Percentiles rank a stretch among this genome's conserved stretches.
These are phyloP conservation scores for Oryza punctata DNA, from an alignment of 176 grass and related monocot species.

Conservation along the genomic window DNA sequence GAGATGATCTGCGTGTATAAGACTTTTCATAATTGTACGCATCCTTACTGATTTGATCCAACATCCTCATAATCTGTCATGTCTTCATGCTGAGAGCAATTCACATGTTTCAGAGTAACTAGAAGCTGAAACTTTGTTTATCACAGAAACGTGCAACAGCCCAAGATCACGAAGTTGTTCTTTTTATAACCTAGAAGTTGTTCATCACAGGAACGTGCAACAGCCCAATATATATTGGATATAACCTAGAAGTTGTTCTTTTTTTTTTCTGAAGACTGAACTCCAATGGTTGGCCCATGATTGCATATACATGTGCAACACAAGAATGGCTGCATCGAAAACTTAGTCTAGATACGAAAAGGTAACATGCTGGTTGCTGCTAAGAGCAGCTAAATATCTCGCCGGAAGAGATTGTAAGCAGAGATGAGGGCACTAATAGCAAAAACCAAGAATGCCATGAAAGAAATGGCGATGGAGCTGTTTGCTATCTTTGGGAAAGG, in stretches of 20 bases:
- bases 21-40: no score
- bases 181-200: background rate
- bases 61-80: background rate
- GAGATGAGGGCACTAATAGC: constrained; percentile 82
- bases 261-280: background rate
- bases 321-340: constrained; percentile 27
- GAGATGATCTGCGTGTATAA: no score
- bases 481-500: constrained; percentile 82
- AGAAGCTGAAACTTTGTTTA: background rate
- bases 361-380: background rate
- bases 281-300: background rate
- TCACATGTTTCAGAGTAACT: background rate
- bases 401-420: constrained; percentile 83
- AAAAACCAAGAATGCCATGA: constrained; percentile 81
- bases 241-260: background rate
- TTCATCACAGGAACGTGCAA: background rate
- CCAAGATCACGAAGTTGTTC: background rate
- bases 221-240: background rate
- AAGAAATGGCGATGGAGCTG: constrained; percentile 79
- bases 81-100: background rate
- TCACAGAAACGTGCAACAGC: background rate
- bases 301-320: constrained; percentile 30
- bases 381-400: constrained; percentile 41
- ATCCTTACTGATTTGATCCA: no score
- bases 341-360: constrained; percentile 9